Evolutionary conservation across 1,284 basidiomycete species (phyloP).

Genomic region (Microstroma glucosiphilum): DNA sequence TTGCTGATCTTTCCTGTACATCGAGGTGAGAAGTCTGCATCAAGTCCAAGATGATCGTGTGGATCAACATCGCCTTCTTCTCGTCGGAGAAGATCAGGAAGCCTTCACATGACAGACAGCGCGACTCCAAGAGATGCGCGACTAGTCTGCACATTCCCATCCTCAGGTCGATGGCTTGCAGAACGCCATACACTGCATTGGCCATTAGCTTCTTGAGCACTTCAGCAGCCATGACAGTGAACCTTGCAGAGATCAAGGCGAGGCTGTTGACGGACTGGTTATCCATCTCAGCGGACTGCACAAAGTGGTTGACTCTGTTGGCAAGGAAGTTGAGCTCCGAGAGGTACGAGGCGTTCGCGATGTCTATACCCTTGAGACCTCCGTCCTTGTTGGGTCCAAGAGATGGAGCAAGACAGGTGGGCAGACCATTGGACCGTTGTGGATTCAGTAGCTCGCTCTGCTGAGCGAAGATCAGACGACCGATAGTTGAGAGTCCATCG

Average conservation of each 20-base stretch:
- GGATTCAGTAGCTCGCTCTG: constrained; percentile 66
- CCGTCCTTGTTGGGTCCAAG: constrained; percentile 12
- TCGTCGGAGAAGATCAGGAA: no score
- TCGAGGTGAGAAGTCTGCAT: no score
- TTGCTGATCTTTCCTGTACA: no score
- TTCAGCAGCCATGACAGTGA: constrained; percentile 34
- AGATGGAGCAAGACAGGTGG: constrained; percentile 29
- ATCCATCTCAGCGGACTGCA: constrained; percentile 56
- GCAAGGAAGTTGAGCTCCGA: constrained; percentile 74
- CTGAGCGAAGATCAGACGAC: constrained; percentile 75
- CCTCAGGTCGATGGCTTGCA: not conserved
- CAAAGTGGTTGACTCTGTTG: constrained; percentile 74
- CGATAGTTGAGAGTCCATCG: constrained; percentile 71
- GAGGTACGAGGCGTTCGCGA: constrained; percentile 55
- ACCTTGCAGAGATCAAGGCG: constrained; percentile 32
- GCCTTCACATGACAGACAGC: no score
- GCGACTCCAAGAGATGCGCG: no score
- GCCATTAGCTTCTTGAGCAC: not conserved
- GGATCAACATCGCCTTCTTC: no score
- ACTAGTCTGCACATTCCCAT: no score
- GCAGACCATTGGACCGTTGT: constrained; percentile 32
- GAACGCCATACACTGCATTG: not conserved
- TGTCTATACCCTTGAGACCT: constrained; percentile 69
- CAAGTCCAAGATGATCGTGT: no score
- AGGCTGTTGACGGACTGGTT: constrained; percentile 40